These are phyloP conservation scores for Schizonepeta tenuifolia DNA, from an alignment of 257 asterid genomes.

Conservation along the genomic window DNA sequence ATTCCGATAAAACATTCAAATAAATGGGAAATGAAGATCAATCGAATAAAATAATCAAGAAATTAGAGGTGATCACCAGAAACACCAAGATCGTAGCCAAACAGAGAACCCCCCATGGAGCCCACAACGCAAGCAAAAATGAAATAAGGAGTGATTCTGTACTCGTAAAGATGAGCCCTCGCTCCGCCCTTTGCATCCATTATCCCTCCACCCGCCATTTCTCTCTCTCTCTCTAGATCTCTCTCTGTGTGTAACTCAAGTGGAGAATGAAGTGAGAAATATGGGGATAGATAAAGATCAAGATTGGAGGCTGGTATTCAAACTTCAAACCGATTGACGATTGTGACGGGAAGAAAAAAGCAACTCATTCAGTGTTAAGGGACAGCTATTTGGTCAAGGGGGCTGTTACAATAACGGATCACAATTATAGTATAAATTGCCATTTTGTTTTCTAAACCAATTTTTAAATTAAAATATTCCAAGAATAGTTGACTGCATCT, in stretches of 20 bases:
- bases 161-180: constrained; percentile 76
- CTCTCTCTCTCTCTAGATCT: not conserved
- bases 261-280: not conserved
- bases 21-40: not conserved
- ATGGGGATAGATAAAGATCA: not conserved
- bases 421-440: not conserved
- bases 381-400: constrained; percentile 24
- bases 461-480: not conserved
- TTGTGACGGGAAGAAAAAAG: not conserved
- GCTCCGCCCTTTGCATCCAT: constrained; percentile 44
- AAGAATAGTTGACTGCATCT: constrained; percentile 6
- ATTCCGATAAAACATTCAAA: not conserved
- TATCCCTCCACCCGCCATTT: constrained; percentile 77
- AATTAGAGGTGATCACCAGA: constrained; percentile 49
- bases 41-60: not conserved
- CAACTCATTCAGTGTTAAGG: not conserved
- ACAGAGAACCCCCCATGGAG: constrained; percentile 83
- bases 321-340: not conserved
- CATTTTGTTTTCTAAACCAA: not conserved
- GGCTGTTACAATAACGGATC: not conserved
- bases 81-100: constrained; percentile 93
- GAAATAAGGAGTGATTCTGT: constrained; percentile 68
- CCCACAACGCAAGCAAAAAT: constrained; percentile 78
- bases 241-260: not conserved
- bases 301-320: not conserved